Evolutionary conservation across 176 grass and related monocot genomes (phyloP), one percentile per base, ranked within the genome.

Genomic region (Musa itinerans): DNA sequence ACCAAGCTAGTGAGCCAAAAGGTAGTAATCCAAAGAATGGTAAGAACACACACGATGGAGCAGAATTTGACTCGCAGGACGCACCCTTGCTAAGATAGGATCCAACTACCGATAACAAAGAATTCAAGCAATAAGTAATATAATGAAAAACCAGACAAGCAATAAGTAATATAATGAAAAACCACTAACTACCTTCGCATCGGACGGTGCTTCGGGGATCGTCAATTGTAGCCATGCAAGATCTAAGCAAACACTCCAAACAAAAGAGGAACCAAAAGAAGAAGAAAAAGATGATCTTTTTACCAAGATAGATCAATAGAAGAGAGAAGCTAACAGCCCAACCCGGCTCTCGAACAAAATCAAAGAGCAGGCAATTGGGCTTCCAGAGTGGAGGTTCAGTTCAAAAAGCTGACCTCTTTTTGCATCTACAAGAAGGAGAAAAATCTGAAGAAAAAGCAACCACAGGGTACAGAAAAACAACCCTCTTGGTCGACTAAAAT

Each of bases 161-260:
- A 23, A 23, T n/a, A n/a, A n/a, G n/a, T n/a, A n/a, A n/a, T n/a
- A n/a, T n/a, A n/a, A n/a, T n/a, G n/a, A n/a, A n/a, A n/a, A n/a
- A n/a, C n/a, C n/a, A n/a, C n/a, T n/a, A n/a, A n/a, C n/a, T n/a
- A n/a, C n/a, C n/a, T n/a, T n/a, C n/a, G n/a, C n/a, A n/a, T n/a
- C n/a, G n/a, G n/a, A n/a, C n/a, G n/a, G n/a, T n/a, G n/a, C n/a
- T n/a, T n/a, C n/a, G n/a, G n/a, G n/a, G n/a, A n/a, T n/a, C n/a
- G n/a, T n/a, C 85, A 52, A 89, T 91, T 81, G 96, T 79, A 73
- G 90, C 91, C 91, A 99, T 99, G 76, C 64, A 74, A 85, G 25
- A 11, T 66, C 73, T 34, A 64, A 82, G 51, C 11, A 76, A 75
- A 73, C 19, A 1, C 16, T 59, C 20, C n/a, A 43, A 22, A 23